A percentile compares a stretch with the other conserved stretches of the same genome.
Conservation (phyloP, 202 grass and related monocot species). For the Brachypodium distachyon region DNA sequence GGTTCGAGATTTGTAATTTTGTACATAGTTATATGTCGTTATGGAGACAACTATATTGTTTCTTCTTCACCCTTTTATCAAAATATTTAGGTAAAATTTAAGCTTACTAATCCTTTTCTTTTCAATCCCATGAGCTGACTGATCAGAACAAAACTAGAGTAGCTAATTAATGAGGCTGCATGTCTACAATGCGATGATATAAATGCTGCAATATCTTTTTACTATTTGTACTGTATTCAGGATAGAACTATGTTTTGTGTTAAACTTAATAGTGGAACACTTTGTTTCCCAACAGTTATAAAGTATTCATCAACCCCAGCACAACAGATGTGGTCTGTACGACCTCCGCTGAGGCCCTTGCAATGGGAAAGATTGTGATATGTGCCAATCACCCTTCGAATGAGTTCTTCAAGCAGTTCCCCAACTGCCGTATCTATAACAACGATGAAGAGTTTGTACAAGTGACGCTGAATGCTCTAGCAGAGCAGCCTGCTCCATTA, state of each 20-base stretch:
- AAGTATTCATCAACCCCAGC: constrained; percentile 88
- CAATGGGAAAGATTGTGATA: constrained; percentile 87
- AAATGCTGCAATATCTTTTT: neutral
- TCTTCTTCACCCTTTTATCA: neutral
- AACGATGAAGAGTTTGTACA: constrained; percentile 74
- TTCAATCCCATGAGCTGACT: too few species aligned
- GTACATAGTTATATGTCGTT: neutral
- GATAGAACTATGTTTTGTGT: neutral
- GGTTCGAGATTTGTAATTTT: too few species aligned
- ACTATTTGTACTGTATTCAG: neutral
- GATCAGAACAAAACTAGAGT: neutral
- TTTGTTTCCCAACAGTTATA: constrained; percentile 49
- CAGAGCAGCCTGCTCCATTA: constrained; percentile 62
- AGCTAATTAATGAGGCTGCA: neutral
- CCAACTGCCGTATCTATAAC: constrained; percentile 79
- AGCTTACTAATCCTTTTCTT: neutral
- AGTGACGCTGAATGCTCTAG: constrained; percentile 50
- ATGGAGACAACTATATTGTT: neutral
- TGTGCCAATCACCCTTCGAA: constrained; percentile 91
- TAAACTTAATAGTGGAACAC: neutral
- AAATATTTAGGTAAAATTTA: neutral
- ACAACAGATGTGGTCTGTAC: constrained; percentile 90
- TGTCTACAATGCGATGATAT: neutral
- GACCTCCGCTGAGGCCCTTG: constrained; percentile 75
- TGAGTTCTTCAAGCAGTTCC: constrained; percentile 94